Base-by-base conservation (phyloP, 306 rosid species). In the Astragalus membranaceus region DNA sequence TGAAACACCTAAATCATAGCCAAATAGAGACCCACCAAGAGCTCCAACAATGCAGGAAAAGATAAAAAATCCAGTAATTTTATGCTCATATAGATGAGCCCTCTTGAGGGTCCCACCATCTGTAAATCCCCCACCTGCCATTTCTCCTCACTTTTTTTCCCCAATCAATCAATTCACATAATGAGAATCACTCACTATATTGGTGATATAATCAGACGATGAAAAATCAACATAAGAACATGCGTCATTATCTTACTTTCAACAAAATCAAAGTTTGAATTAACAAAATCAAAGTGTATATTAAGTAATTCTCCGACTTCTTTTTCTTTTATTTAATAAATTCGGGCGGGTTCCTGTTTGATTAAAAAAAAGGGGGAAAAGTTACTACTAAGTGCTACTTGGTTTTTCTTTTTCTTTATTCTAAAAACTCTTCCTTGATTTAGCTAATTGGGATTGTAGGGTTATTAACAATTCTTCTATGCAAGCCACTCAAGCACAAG, bases 1-100 rank as follows among this genome's bases (percentile, higher is more conserved):
- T 23, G 98, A 92, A 71, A 92, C 98, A 20, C 98, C 98, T 26
- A 88, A 87, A 86, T 92, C 96, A 79, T 92, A 89, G 16, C 95
- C 96, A 71, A 92, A 88, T 4, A 92, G 80, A 41, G 96, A 83
- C 1, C 96, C 96, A 64, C 98, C 98, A 59, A 88, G 86, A 42
- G 96, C 96, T 7, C 91, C 96, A 72, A 92, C 83, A 12, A 92
- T 17, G 65, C 91, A 88, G 61, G 93, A 79, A 68, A 78, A 86
- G 69, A 89, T 57, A 77, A 88, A 87, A 78, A 29, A 90, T 13
- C 72, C 9, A 10, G 93, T 88, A 26, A 82, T 89, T 8, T 58
- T 84, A 65, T 88, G 69, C 82, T 92, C 86, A 6, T 90, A 92
- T 10, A 83, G 91, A 75, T 84, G 88, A 55, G 96, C 91, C 73